phyloP scores from a whole-genome alignment of 2,329 filamentous ascomycete genomes.

The Moelleriella libera region DNA sequence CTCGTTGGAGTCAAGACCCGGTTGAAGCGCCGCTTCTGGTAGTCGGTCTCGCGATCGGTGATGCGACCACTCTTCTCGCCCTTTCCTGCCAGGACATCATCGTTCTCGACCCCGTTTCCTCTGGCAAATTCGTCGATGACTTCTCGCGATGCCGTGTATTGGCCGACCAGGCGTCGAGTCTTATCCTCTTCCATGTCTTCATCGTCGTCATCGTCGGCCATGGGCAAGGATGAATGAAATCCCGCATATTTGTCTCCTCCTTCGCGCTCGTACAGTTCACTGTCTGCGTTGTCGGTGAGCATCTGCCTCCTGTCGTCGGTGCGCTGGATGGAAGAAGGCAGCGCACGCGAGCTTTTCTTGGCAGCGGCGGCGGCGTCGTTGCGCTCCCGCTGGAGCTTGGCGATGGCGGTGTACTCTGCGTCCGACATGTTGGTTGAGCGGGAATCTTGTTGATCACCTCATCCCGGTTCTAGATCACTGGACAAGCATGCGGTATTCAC shows the following conservation, averaged over 20 bases:
- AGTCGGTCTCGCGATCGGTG: constrained; percentile 85
- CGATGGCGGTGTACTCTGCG: constrained; percentile 78
- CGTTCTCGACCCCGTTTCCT: constrained; percentile 76
- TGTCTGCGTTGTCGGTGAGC: constrained; percentile 81
- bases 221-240: constrained; percentile 81
- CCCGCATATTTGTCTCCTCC: constrained; percentile 71
- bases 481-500: constrained; percentile 17
- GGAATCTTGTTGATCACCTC: constrained; percentile 15
- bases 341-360: constrained; percentile 71
- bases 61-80: constrained; percentile 85
- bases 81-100: constrained; percentile 71
- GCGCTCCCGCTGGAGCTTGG: constrained; percentile 82
- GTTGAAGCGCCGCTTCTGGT: constrained; percentile 90
- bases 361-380: constrained; percentile 63
- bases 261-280: constrained; percentile 69
- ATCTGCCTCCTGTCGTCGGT: constrained; percentile 84
- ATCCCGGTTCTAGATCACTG: constrained; percentile 27
- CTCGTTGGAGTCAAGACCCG: constrained; percentile 75
- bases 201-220: constrained; percentile 55
- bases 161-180: constrained; percentile 70
- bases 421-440: constrained; percentile 44
- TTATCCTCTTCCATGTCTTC: constrained; percentile 66
- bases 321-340: constrained; percentile 68
- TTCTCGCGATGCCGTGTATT: constrained; percentile 85
- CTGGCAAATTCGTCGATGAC: constrained; percentile 91